A percentile compares a stretch with the other conserved stretches of the same genome.
Conservation (phyloP, 164 flowering plant genomes). For the Kalanchoe fedtschenkoi region DNA sequence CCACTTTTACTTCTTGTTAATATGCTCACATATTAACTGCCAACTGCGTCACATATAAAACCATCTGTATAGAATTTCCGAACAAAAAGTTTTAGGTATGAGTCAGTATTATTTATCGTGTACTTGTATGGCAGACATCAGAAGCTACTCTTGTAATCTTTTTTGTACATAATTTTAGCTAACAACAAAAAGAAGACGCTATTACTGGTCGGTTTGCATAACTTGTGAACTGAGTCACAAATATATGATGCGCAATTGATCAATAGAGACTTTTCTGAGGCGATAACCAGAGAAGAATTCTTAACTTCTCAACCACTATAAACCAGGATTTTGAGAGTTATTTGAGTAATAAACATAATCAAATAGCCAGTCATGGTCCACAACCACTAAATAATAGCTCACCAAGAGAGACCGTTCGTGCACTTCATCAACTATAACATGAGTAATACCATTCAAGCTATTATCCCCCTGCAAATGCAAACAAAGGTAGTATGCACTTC, state of each 20-base stretch:
- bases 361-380: not conserved
- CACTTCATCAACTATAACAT: slow-evolving; percentile 89
- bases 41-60: not conserved
- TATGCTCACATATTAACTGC: not conserved
- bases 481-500: not conserved
- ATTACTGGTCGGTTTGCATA: not conserved
- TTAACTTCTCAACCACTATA: not conserved
- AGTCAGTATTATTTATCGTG: not conserved
- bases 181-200: not conserved
- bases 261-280: not conserved
- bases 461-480: slow-evolving; percentile 48
- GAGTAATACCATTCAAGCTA: slow-evolving; percentile 50
- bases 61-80: not conserved
- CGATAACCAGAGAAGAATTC: not conserved
- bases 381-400: slow-evolving; percentile 17
- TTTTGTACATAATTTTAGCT: not conserved
- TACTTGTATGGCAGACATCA: not conserved
- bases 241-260: not conserved
- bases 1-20: too few species aligned
- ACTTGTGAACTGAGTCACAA: not conserved
- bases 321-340: not conserved
- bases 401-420: slow-evolving; percentile 88
- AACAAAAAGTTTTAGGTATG: not conserved
- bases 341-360: not conserved
- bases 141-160: not conserved